phyloP scores from a whole-genome alignment of 441 rosid genomes.

The Macaranga tanarius region DNA sequence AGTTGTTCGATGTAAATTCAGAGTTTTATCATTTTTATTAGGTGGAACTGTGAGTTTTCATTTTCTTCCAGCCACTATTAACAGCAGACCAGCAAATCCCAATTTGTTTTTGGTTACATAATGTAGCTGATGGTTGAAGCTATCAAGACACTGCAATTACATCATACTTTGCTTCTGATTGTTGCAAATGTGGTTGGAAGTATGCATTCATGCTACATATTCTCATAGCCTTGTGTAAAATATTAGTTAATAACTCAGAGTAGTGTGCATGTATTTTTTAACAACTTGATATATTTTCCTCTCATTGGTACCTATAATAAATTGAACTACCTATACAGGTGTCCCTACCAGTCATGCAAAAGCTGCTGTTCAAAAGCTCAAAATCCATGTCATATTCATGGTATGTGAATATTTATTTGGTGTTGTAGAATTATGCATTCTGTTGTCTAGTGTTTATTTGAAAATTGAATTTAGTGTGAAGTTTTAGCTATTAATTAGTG shows the following conservation, averaged over 20 bases:
- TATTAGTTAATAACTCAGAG: background rate
- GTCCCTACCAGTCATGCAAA: slow-evolving; percentile 93
- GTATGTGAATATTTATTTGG: slow-evolving; percentile 35
- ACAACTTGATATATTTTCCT: slow-evolving; percentile 7
- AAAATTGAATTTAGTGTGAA: background rate
- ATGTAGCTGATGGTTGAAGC: background rate
- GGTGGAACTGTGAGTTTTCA: background rate
- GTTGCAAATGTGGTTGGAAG: slow-evolving; percentile 6
- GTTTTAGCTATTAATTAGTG: background rate
- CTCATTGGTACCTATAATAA: slow-evolving; percentile 12
- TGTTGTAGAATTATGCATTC: background rate
- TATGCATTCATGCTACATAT: slow-evolving; percentile 3
- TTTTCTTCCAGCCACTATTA: background rate
- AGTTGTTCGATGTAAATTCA: background rate
- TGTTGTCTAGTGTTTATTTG: background rate
- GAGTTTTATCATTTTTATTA: background rate
- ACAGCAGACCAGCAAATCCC: background rate
- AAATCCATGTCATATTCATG: slow-evolving; percentile 92
- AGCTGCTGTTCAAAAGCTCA: slow-evolving; percentile 91
- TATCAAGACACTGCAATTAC: background rate
- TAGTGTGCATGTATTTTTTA: background rate
- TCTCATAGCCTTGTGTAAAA: background rate
- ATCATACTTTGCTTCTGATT: background rate
- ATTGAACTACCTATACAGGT: slow-evolving; percentile 51
- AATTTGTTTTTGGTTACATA: background rate